Conservation (phyloP, 2,329 filamentous ascomycete genomes). For the Diaporthe sp. region DNA sequence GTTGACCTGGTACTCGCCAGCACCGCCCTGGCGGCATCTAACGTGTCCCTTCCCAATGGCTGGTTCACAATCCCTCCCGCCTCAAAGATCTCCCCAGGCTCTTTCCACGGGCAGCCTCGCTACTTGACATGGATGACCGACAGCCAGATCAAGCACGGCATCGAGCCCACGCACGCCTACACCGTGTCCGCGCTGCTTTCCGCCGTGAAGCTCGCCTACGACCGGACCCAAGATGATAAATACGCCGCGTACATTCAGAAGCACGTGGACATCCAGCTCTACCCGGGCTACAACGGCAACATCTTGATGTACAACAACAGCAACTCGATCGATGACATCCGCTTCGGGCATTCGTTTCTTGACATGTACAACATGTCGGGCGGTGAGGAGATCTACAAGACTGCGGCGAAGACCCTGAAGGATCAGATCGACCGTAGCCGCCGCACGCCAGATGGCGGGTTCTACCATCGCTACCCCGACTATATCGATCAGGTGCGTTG, state of each 20-base stretch:
- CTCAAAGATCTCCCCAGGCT: neutral
- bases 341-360: constrained; percentile 13
- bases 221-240: constrained; percentile 6
- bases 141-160: constrained; percentile 15
- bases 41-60: constrained; percentile 15
- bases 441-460: neutral
- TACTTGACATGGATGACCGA: constrained; percentile 27
- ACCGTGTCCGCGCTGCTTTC: constrained; percentile 17
- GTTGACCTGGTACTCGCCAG: neutral
- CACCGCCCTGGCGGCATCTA: neutral
- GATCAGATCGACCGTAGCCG: constrained; percentile 20
- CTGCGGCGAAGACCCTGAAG: neutral
- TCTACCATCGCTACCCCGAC: constrained; percentile 25
- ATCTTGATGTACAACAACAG: constrained; percentile 26
- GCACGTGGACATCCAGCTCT: constrained; percentile 7
- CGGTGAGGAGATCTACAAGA: constrained; percentile 18
- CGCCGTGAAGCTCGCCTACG: constrained; percentile 8
- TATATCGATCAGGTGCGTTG: constrained; percentile 8
- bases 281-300: neutral
- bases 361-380: constrained; percentile 10
- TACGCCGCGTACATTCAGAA: constrained; percentile 9
- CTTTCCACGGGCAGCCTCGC: constrained; percentile 24
- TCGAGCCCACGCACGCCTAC: constrained; percentile 24
- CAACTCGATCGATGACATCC: constrained; percentile 24
- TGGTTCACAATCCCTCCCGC: constrained; percentile 25